phyloP scores from a whole-genome alignment of 257 asterid species.

The Leptodermis oblonga region DNA sequence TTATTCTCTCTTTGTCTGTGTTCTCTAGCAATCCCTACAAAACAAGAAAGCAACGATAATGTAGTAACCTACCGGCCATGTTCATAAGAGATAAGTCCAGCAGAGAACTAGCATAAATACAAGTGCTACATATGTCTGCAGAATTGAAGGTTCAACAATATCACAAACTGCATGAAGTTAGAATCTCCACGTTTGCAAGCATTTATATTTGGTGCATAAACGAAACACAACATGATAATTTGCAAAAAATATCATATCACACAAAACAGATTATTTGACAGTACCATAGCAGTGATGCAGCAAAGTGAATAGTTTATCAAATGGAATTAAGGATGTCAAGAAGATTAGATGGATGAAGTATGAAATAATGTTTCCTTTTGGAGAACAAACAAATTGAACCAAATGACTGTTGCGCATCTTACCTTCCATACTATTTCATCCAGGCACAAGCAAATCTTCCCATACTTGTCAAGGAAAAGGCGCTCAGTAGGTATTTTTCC shows the following conservation, averaged over 20 bases:
- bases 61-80: neutral
- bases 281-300: neutral
- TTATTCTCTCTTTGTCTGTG: conserved; percentile 47
- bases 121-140: neutral
- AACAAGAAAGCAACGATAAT: neutral
- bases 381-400: neutral
- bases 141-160: neutral
- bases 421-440: conserved; percentile 99
- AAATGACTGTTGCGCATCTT: conserved; percentile 12
- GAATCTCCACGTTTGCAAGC: neutral
- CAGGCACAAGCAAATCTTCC: conserved; percentile 88
- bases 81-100: neutral
- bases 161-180: neutral
- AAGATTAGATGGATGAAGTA: neutral
- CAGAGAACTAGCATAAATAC: neutral
- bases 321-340: neutral
- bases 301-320: neutral
- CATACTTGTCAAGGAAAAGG: conserved; percentile 90
- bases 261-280: neutral
- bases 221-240: neutral
- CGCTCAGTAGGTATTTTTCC: conserved; percentile 91
- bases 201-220: neutral
- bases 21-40: conserved; percentile 46
- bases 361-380: neutral
- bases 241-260: neutral